Base-by-base conservation (phyloP, 192 early-diverging fungal genomes). In the Physocladia obscura region DNA sequence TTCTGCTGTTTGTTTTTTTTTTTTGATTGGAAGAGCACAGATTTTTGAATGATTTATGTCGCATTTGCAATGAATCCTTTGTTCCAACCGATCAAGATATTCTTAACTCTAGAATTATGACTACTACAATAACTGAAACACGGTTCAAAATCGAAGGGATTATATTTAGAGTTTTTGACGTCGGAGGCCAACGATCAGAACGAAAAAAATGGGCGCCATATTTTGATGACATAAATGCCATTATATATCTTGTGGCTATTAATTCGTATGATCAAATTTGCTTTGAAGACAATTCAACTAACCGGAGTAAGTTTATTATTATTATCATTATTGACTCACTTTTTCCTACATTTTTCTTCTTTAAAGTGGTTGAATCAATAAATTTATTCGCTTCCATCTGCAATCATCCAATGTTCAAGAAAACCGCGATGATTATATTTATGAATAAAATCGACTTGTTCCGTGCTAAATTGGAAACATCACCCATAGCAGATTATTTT, bases 161-260 rank as follows among this genome's bases (percentile, higher is more conserved):
- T 15, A 80, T 76, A 38, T 80, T 80, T 65, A 78, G 82, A 49
- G 84, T 91, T 67, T 90, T 77, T 72, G 90, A 91, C 80, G 89
- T 91, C 0, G 88, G 88, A 32, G 90, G 90, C 6, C 89, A 90
- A 67, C 81, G 86, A 30, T 78, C 76, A 29, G 72, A 87, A 49
- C 65, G 89, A 21, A 86, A 84, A 62, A 82, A 87, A 69, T 91
- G 89, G 89, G 82, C 84, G 5, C 81, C 88, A 2, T 90, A 88
- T 71, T 90, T 90, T 74, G 89, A 90, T 68, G 87, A 90, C 58
- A 78, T 81, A 29, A 80, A 85, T 56, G 82, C 86, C 31, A 87
- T 90, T 40, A 91, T 91, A 31, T 91, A 88, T 51, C 74, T 91
- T 72, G 80, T 83, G 3, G 88, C 86, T 1, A 71, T 90, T 11